phyloP scores from a whole-genome alignment of 164 flowering plant genomes.

The Nymphaea thermarum region DNA sequence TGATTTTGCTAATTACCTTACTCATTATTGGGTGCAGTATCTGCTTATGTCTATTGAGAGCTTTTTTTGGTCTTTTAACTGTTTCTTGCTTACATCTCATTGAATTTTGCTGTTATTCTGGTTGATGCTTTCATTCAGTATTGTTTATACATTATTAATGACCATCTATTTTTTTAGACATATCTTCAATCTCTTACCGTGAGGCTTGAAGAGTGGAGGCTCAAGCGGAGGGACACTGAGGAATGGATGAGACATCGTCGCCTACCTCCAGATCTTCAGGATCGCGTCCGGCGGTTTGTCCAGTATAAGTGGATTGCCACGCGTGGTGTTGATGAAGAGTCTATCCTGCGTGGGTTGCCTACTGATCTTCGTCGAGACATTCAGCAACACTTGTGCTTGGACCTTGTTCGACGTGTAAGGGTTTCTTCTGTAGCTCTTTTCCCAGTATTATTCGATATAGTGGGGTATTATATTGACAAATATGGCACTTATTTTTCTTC shows the following conservation, averaged over 20 bases:
- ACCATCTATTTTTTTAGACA: constrained; percentile 35
- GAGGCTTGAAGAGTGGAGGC: constrained; percentile 96
- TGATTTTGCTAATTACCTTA: too few species aligned
- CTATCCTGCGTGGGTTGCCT: constrained; percentile 59
- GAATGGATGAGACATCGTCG: constrained; percentile 98
- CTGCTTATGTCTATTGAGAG: too few species aligned
- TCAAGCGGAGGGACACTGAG: constrained; percentile 88
- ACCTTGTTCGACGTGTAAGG: constrained; percentile 88
- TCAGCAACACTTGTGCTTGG: constrained; percentile 84
- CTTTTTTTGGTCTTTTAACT: too few species aligned
- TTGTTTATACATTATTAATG: too few species aligned
- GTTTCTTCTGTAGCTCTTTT: too few species aligned
- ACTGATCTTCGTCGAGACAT: constrained; percentile 88
- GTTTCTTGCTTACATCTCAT: too few species aligned
- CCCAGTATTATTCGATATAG: too few species aligned
- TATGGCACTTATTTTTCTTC: too few species aligned
- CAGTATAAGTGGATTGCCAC: constrained; percentile 97
- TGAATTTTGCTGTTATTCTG: too few species aligned
- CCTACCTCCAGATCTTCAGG: constrained; percentile 62
- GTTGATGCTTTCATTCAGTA: too few species aligned
- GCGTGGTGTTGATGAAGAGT: constrained; percentile 85
- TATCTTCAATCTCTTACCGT: constrained; percentile 84
- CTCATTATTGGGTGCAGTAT: too few species aligned
- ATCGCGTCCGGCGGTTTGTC: constrained; percentile 70
- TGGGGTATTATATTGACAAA: too few species aligned